Conservation (phyloP, 345 rosid genomes). For the Capsella bursapastoris region DNA sequence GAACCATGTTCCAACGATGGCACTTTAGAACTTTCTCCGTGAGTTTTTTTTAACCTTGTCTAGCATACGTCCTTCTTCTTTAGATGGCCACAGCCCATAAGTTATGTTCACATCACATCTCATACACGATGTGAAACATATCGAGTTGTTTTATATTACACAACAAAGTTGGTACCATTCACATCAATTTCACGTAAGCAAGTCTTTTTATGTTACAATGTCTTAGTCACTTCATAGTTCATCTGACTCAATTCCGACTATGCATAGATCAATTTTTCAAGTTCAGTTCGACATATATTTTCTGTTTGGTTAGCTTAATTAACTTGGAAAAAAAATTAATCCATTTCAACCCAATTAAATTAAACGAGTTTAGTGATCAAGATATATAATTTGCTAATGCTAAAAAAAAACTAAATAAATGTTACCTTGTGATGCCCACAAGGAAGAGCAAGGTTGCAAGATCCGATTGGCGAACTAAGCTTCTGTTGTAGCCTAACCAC, state of each 20-base stretch:
- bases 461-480: slow-evolving; percentile 76
- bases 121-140: background rate
- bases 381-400: too few species aligned
- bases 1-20: too few species aligned
- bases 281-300: background rate
- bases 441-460: slow-evolving; percentile 81
- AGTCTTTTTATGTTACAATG: slow-evolving; percentile 35
- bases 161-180: slow-evolving; percentile 34
- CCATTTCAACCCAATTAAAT: too few species aligned
- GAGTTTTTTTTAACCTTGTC: too few species aligned
- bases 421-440: slow-evolving; percentile 83
- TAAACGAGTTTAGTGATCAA: too few species aligned
- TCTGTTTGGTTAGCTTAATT: too few species aligned
- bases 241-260: background rate
- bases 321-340: too few species aligned
- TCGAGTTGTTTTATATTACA: background rate
- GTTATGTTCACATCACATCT: too few species aligned
- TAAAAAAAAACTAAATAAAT: too few species aligned
- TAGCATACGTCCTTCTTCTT: too few species aligned
- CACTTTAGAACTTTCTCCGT: too few species aligned
- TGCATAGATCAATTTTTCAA: background rate
- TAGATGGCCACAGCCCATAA: too few species aligned
- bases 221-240: slow-evolving; percentile 33
- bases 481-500: slow-evolving; percentile 68
- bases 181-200: slow-evolving; percentile 37